phyloP scores from a whole-genome alignment of 2,329 filamentous ascomycete genomes.

The Colletotrichum spaethianum region DNA sequence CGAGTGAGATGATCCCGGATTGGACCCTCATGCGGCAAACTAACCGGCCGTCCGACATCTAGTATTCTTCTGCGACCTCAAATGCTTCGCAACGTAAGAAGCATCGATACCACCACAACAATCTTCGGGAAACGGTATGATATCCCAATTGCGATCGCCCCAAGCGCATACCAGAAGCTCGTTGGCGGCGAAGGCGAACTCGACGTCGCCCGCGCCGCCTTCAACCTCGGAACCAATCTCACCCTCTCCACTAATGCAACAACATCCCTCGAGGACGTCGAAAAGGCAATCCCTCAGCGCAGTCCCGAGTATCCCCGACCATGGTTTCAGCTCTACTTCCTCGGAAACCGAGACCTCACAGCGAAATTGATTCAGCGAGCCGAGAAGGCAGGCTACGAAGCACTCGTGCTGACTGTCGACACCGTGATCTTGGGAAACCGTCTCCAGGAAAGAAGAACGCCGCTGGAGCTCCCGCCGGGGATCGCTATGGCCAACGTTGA shows the following conservation, averaged over 20 bases:
- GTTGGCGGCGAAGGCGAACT: constrained; percentile 48
- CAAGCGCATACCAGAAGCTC: constrained; percentile 49
- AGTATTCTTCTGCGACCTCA: constrained; percentile 36
- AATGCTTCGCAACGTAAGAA: constrained; percentile 43
- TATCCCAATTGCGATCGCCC: constrained; percentile 50
- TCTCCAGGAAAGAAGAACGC: constrained; percentile 47
- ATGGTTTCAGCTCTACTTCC: constrained; percentile 47
- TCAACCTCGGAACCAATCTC: constrained; percentile 45
- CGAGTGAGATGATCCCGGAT: constrained; percentile 34
- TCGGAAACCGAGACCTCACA: constrained; percentile 44
- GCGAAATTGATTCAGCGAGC: constrained; percentile 45
- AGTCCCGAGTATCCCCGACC: constrained; percentile 37
- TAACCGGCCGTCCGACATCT: not conserved
- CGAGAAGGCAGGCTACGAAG: constrained; percentile 48
- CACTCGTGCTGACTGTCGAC: constrained; percentile 48
- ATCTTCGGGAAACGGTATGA: constrained; percentile 39
- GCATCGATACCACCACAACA: constrained; percentile 42
- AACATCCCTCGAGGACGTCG: constrained; percentile 48
- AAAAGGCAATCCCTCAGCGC: constrained; percentile 30
- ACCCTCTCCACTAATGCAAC: constrained; percentile 48
- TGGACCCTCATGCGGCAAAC: too few relatives aligned
- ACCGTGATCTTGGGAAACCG: constrained; percentile 50
- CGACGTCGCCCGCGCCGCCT: constrained; percentile 47
- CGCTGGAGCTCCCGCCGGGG: constrained; percentile 42
- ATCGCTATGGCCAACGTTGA: constrained; percentile 45